A percentile compares a stretch with the other conserved stretches of the same genome.
These are phyloP conservation scores for Mycena floridula DNA, from an alignment of 768 basidiomycete genomes.

Conservation along the genomic window DNA sequence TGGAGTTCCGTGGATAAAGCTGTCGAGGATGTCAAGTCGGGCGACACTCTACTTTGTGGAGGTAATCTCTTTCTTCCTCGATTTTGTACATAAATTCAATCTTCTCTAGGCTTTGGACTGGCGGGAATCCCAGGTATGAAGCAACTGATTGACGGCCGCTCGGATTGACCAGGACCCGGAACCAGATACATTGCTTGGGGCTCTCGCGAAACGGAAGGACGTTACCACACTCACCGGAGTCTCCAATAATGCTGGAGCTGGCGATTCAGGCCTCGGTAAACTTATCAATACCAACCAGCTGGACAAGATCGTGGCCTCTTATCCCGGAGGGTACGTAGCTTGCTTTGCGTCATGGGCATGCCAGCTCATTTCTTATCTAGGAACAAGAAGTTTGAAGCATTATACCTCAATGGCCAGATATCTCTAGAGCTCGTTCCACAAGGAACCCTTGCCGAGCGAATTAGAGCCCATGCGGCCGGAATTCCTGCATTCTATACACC, in stretches of 20 bases:
- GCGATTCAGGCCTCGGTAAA: constrained; percentile 70
- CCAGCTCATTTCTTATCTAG: constrained; percentile 28
- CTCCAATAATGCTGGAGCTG: constrained; percentile 82
- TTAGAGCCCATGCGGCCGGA: constrained; percentile 85
- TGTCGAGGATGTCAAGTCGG: constrained; percentile 75
- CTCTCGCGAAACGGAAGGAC: constrained; percentile 68
- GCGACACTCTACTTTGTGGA: constrained; percentile 73
- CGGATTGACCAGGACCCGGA: too few species aligned
- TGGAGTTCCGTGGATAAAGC: constrained; percentile 81
- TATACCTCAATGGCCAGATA: constrained; percentile 77
- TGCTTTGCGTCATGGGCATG: background rate
- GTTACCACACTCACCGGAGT: constrained; percentile 75
- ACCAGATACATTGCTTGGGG: constrained; percentile 75
- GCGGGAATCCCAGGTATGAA: constrained; percentile 85
- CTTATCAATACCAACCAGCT: constrained; percentile 72
- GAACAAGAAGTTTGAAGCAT: constrained; percentile 79
- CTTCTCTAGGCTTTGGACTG: constrained; percentile 84
- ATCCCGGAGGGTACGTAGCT: constrained; percentile 77
- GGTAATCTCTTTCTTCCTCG: constrained; percentile 41
- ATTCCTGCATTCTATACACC: constrained; percentile 94
- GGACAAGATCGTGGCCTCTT: constrained; percentile 81
- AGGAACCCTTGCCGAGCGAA: constrained; percentile 83
- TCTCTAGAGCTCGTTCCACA: constrained; percentile 88
- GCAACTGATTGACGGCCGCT: constrained; percentile 12
- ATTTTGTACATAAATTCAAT: too few species aligned